Percentiles rank a stretch among this genome's conserved stretches.
Conservation (phyloP, 179 eudicot species). For the Drosera spatulata region DNA sequence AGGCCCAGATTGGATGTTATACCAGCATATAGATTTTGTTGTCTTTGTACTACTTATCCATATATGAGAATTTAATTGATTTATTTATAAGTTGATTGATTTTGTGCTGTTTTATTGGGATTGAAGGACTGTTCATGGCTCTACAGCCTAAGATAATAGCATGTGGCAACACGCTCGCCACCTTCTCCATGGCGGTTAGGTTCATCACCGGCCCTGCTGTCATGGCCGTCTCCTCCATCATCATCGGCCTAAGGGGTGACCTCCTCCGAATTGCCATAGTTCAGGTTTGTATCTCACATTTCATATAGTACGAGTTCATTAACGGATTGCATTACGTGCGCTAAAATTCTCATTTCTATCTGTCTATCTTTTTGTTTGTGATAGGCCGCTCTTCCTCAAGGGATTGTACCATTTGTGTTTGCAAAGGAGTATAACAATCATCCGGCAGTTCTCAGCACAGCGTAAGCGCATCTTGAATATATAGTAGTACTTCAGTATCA, state of each 20-base stretch:
- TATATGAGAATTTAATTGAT: too few relatives aligned
- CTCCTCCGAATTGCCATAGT: constrained; percentile 14
- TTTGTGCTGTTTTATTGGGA: background rate
- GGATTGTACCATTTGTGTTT: constrained; percentile 1
- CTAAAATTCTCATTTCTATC: too few relatives aligned
- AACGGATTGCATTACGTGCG: too few relatives aligned
- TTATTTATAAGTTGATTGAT: too few relatives aligned
- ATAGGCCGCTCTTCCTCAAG: constrained; percentile 16
- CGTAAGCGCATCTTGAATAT: constrained; percentile 1
- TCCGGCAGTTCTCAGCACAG: constrained; percentile 13
- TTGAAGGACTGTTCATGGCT: constrained; percentile 14
- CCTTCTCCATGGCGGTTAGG: constrained; percentile 9
- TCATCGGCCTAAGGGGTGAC: constrained; percentile 10
- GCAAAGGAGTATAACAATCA: constrained; percentile 11
- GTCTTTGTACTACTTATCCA: too few relatives aligned
- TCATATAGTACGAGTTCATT: background rate
- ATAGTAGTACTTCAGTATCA: background rate
- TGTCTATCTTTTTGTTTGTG: background rate
- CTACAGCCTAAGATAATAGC: constrained; percentile 16
- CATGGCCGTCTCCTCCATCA: constrained; percentile 13
- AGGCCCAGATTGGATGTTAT: too few relatives aligned
- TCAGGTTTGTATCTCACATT: constrained; percentile 3
- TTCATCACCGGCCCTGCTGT: constrained; percentile 13
- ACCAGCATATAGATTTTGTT: too few relatives aligned
- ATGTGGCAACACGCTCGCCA: constrained; percentile 10